Conservation (phyloP, 2,329 filamentous ascomycete species). For the Malbranchea zuffiana region DNA sequence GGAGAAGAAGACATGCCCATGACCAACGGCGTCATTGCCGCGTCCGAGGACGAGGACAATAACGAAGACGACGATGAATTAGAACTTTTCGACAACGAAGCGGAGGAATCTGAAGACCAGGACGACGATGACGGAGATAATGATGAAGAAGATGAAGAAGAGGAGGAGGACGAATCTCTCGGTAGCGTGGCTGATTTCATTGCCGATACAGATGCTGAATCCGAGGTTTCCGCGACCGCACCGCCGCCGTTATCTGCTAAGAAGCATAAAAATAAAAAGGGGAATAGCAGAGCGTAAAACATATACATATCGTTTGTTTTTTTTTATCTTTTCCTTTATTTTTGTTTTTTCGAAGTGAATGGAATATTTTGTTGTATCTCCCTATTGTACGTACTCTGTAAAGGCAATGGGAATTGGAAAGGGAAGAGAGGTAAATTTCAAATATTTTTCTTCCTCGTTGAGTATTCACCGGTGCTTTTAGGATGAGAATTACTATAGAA, state of each 20-base stretch:
- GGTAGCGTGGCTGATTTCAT: constrained; percentile 38
- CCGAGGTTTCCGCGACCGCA: constrained; percentile 17
- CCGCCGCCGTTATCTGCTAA: constrained; percentile 25
- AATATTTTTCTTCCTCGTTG: too few species aligned
- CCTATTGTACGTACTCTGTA: too few species aligned
- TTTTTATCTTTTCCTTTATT: constrained; percentile 2
- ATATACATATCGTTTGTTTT: background rate
- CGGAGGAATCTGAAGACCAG: constrained; percentile 33
- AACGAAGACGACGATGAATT: constrained; percentile 38
- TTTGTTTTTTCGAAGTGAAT: too few species aligned
- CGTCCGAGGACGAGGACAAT: constrained; percentile 31
- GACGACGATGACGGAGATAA: constrained; percentile 39
- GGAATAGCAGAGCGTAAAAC: constrained; percentile 1
- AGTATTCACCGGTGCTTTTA: too few species aligned
- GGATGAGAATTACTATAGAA: too few species aligned
- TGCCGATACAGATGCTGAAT: constrained; percentile 37
- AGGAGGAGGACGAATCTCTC: constrained; percentile 52
- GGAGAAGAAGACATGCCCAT: constrained; percentile 46
- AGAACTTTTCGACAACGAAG: constrained; percentile 35
- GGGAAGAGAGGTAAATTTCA: too few species aligned
- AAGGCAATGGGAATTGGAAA: too few species aligned
- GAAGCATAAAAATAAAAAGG: constrained; percentile 20
- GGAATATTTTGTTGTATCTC: too few species aligned
- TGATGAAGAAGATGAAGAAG: constrained; percentile 45
- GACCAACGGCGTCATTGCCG: constrained; percentile 38